Conservation (phyloP, 495 filamentous ascomycete genomes). For the Aspergillus indologenus region DNA sequence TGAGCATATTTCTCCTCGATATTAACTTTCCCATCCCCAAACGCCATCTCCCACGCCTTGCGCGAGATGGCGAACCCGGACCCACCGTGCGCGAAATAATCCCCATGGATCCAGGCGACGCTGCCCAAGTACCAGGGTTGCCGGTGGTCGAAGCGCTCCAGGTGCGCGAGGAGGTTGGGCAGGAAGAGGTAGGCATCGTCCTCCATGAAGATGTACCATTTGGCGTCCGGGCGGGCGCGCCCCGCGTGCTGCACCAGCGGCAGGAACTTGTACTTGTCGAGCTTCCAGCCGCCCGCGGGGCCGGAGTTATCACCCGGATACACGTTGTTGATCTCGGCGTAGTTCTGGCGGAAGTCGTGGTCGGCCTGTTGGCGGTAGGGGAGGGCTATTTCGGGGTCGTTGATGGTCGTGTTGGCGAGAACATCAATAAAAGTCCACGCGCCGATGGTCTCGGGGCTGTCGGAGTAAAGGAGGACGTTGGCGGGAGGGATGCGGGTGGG, state of each 20-base stretch:
- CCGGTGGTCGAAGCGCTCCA: conserved; percentile 39
- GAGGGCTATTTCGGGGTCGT: conserved; percentile 17
- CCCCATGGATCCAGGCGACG: conserved; percentile 39
- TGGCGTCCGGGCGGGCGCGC: conserved; percentile 38
- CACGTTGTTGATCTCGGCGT: conserved; percentile 21
- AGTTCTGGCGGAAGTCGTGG: conserved; percentile 21
- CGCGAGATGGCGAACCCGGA: conserved; percentile 57
- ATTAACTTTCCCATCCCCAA: conserved; percentile 27
- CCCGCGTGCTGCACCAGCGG: conserved; percentile 43
- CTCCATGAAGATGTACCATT: conserved; percentile 63
- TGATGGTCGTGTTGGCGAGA: conserved; percentile 27
- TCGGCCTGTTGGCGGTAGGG: conserved; percentile 26
- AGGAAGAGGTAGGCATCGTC: conserved; percentile 60
- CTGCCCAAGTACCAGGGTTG: conserved; percentile 54
- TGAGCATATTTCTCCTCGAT: conserved; percentile 34
- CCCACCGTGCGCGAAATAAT: conserved; percentile 57
- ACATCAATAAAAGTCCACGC: conserved; percentile 33
- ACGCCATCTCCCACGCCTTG: conserved; percentile 42
- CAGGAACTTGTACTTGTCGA: conserved; percentile 51
- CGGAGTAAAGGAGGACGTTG: conserved; percentile 35
- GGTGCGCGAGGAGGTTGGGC: conserved; percentile 51
- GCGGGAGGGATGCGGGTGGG: conserved; percentile 22
- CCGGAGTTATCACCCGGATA: conserved; percentile 20
- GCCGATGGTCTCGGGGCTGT: conserved; percentile 34
- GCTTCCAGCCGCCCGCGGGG: conserved; percentile 35